phyloP scores from a whole-genome alignment of 1,284 basidiomycete genomes.

The Coniophora puteana region DNA sequence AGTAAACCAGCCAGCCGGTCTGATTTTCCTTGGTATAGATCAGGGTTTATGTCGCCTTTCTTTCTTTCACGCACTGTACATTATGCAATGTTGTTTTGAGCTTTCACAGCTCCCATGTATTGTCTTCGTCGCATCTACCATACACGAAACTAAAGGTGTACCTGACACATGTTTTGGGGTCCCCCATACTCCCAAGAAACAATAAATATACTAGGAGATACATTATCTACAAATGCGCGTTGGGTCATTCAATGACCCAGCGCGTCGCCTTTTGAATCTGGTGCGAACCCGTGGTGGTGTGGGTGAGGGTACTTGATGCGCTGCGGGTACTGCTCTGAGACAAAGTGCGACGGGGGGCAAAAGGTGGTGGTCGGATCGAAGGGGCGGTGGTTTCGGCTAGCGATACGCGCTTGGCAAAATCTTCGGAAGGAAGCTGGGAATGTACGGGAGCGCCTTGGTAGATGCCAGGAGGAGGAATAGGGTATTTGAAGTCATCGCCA shows the following conservation, averaged over 20 bases:
- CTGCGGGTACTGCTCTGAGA: constrained; percentile 9
- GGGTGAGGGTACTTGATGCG: constrained; percentile 20
- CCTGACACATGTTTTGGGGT: no score
- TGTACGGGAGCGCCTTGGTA: background rate
- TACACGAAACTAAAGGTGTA: constrained; percentile 1
- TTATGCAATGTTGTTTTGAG: constrained; percentile 2
- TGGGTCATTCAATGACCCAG: constrained; percentile 54
- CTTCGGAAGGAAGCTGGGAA: no score
- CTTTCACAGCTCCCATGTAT: background rate
- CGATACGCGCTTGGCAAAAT: no score
- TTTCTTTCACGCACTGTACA: constrained; percentile 14
- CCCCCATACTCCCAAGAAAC: constrained; percentile 1
- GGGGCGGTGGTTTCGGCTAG: constrained; percentile 4
- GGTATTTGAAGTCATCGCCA: constrained; percentile 33
- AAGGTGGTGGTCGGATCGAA: constrained; percentile 1
- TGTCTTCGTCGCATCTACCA: background rate
- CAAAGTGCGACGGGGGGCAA: constrained; percentile 16
- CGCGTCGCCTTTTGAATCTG: constrained; percentile 32
- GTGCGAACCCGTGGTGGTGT: no score
- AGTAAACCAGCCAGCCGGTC: constrained; percentile 9
- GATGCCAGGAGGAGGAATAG: constrained; percentile 37
- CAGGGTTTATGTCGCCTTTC: constrained; percentile 5
- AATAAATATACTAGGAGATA: constrained; percentile 1
- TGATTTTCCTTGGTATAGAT: no score
- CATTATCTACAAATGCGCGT: background rate